Evolutionary conservation across 768 basidiomycete genomes (phyloP), one percentile per base, ranked within the genome.

Genomic region (Favolaschia claudopus): DNA sequence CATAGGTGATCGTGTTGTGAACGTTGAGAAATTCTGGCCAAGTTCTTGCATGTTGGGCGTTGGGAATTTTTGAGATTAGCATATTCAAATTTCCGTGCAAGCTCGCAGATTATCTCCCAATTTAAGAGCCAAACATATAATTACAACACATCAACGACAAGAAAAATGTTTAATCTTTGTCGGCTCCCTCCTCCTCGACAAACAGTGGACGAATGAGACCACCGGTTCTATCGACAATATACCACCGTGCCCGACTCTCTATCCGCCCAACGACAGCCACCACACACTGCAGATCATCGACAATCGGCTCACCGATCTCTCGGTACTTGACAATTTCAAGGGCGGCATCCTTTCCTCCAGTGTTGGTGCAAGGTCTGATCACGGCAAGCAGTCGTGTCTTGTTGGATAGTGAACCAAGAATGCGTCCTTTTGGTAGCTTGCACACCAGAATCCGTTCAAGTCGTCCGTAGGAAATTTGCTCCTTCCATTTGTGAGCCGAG

Each of bases 141-240:
- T n/a, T n/a, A n/a, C n/a, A n/a, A n/a, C n/a, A n/a, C n/a, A n/a
- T n/a, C n/a, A n/a, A n/a, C n/a, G n/a, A 44, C 27, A 8, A 7
- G 9, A 24, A 17, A 17, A 29, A 7, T 29, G 10, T 28, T 29
- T 44, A 17, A 4, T 5, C 22, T n/a, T 44, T 29, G n/a, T n/a
- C 20, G 14, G n/a, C 33, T 22, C 20, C 13, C 15, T 33, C 33
- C 10, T 48, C 47, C 15, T 33, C 22, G 32, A 48, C 38, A 46
- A 55, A 55, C 9, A 45, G 27, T 1, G 53, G 53, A 13, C 27
- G 34, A 31, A 55, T 55, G 1, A 55, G 19, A 3, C 53, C 53
- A 2, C 53, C 53, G 2, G 44, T 55, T 9, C 55, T 44, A 19
- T 56, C 55, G 8, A 56, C 25, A 7, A 56, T 33, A 3, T 3